A percentile compares a stretch with the other conserved stretches of the same genome.
Conservation (phyloP, 805 yeast genomes). For the Saturnispora hagleri region DNA sequence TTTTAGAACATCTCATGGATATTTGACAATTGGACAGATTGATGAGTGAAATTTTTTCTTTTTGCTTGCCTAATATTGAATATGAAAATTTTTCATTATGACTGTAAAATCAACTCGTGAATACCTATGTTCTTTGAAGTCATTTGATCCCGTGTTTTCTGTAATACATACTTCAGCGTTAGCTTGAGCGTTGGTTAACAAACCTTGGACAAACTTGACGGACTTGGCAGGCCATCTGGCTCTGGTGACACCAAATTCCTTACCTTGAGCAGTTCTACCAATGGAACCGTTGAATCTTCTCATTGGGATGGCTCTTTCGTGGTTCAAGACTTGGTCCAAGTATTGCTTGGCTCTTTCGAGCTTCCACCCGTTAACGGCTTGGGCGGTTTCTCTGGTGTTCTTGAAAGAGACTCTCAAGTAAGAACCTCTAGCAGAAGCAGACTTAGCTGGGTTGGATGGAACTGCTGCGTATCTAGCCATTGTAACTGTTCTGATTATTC, state of each 20-base stretch:
- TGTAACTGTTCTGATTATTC: slow-evolving; percentile 20
- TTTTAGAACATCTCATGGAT: no score
- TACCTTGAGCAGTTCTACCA: slow-evolving; percentile 99
- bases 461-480: slow-evolving; percentile 99
- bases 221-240: slow-evolving; percentile 99
- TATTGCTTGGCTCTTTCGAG: slow-evolving; percentile 91
- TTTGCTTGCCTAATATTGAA: no score
- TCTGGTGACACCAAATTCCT: slow-evolving; percentile 99
- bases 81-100: not conserved
- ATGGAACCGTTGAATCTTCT: slow-evolving; percentile 94
- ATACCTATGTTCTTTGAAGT: not conserved
- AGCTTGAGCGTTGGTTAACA: slow-evolving; percentile 95
- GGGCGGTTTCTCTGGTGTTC: slow-evolving; percentile 99
- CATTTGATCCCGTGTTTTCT: not conserved
- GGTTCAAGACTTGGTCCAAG: slow-evolving; percentile 93
- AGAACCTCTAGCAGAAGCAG: slow-evolving; percentile 99
- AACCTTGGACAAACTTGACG: slow-evolving; percentile 89
- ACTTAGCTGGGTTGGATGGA: slow-evolving; percentile 98
- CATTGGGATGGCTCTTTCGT: slow-evolving; percentile 99
- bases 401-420: slow-evolving; percentile 98
- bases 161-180: slow-evolving; percentile 73
- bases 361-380: slow-evolving; percentile 97
- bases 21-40: no score
- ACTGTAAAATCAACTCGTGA: not conserved
- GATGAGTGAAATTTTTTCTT: no score